phyloP scores from a whole-genome alignment of 2,329 filamentous ascomycete species.

The Botrytis galanthina region DNA sequence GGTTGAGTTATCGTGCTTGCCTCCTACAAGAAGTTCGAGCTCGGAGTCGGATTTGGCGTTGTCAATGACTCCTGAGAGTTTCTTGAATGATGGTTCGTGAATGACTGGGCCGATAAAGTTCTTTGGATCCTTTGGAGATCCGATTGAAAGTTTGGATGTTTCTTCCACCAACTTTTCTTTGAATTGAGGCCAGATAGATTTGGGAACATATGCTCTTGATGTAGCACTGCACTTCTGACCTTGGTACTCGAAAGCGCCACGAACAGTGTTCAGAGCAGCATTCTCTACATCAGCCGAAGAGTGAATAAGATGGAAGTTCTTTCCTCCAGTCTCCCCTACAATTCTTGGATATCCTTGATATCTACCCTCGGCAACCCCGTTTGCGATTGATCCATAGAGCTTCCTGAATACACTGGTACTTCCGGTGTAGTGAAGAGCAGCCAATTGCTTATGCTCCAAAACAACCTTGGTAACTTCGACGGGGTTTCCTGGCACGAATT shows the following conservation, averaged over 20 bases:
- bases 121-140: constrained; percentile 62
- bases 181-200: constrained; percentile 72
- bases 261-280: constrained; percentile 76
- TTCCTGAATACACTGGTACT: constrained; percentile 88
- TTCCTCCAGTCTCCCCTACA: constrained; percentile 87
- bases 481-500: constrained; percentile 88
- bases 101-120: constrained; percentile 93
- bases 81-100: constrained; percentile 77
- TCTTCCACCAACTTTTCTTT: constrained; percentile 63
- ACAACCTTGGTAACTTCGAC: constrained; percentile 77
- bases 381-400: constrained; percentile 82
- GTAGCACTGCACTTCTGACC: constrained; percentile 90
- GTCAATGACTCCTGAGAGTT: constrained; percentile 73
- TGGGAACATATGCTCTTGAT: constrained; percentile 74
- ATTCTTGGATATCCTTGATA: constrained; percentile 85
- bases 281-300: constrained; percentile 73
- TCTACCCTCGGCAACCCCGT: constrained; percentile 74
- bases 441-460: constrained; percentile 75
- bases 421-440: constrained; percentile 92
- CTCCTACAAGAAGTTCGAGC: constrained; percentile 71
- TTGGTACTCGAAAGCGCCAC: constrained; percentile 86
- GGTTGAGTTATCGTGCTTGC: constrained; percentile 71
- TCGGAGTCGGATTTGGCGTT: constrained; percentile 72
- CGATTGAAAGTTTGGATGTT: constrained; percentile 67
- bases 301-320: constrained; percentile 90